Evolutionary conservation across 2,329 filamentous ascomycete species (phyloP).

Genomic region (Amylocarpus encephaloides): DNA sequence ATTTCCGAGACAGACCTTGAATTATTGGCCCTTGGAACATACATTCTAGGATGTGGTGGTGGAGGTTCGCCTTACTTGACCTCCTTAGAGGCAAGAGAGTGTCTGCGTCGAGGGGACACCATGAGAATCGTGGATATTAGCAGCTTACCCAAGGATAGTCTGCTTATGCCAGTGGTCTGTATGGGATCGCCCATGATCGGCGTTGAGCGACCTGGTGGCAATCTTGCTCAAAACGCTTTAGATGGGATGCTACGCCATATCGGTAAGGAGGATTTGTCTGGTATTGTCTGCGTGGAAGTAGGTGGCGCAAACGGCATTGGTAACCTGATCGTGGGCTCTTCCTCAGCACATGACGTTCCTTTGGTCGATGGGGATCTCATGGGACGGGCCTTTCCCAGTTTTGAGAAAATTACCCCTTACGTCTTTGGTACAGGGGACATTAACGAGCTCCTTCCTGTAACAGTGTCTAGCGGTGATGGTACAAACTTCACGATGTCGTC

Average conservation of each 20-base stretch:
- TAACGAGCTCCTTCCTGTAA: slow-evolving; percentile 1
- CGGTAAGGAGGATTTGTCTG: slow-evolving; percentile 28
- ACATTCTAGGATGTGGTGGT: slow-evolving; percentile 42
- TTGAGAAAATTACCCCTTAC: slow-evolving; percentile 40
- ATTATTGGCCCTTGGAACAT: slow-evolving; percentile 42
- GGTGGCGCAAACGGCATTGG: slow-evolving; percentile 37
- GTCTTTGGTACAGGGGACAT: slow-evolving; percentile 25
- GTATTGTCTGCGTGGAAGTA: slow-evolving; percentile 35
- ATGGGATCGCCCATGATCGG: slow-evolving; percentile 39
- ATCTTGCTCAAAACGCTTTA: slow-evolving; percentile 36
- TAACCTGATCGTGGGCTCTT: slow-evolving; percentile 26
- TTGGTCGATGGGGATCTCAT: slow-evolving; percentile 41
- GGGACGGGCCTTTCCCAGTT: slow-evolving; percentile 40
- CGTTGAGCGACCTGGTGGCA: slow-evolving; percentile 37
- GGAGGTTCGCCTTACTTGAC: slow-evolving; percentile 41
- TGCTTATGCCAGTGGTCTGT: slow-evolving; percentile 40
- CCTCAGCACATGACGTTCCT: slow-evolving; percentile 31
- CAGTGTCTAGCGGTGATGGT: neutral
- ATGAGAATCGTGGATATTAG: slow-evolving; percentile 37
- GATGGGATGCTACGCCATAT: slow-evolving; percentile 33
- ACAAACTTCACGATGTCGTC: neutral
- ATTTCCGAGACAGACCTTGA: slow-evolving; percentile 39
- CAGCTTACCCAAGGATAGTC: slow-evolving; percentile 38
- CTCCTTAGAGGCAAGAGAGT: slow-evolving; percentile 37
- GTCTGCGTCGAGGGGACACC: slow-evolving; percentile 35